These are phyloP conservation scores for Vicia villosa DNA, from an alignment of 306 rosid species.

Conservation along the genomic window DNA sequence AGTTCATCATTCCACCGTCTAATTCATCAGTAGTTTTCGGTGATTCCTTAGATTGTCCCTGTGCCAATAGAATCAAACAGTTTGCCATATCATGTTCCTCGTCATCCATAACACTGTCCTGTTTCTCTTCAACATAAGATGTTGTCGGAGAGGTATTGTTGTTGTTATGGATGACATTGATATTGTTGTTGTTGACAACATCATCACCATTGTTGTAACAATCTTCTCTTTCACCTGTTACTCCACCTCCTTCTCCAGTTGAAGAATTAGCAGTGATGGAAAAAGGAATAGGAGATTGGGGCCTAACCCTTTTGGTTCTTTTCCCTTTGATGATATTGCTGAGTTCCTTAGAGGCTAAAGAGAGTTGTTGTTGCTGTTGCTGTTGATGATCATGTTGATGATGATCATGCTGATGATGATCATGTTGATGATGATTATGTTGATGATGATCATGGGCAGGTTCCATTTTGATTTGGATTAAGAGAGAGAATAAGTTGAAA, in stretches of 20 bases:
- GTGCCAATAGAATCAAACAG: constrained; percentile 82
- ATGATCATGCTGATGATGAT: too few species aligned
- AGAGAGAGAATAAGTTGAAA: neutral
- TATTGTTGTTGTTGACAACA: neutral
- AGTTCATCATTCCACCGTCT: constrained; percentile 32
- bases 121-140: constrained; percentile 40
- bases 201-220: neutral
- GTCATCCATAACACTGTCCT: constrained; percentile 42
- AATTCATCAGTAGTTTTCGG: constrained; percentile 31
- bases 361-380: constrained; percentile 33
- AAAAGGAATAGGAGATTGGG: constrained; percentile 84
- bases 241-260: constrained; percentile 36
- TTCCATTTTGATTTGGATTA: constrained; percentile 19
- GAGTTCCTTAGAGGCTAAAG: constrained; percentile 54
- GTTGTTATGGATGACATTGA: neutral
- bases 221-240: constrained; percentile 3
- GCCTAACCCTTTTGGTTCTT: constrained; percentile 87
- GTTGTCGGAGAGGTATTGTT: constrained; percentile 42
- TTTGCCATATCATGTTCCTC: constrained; percentile 93
- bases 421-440: too few species aligned
- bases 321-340: constrained; percentile 67
- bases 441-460: neutral
- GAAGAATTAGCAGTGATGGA: constrained; percentile 50
- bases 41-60: constrained; percentile 56
- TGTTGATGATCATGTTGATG: neutral